Conservation (phyloP, 2,329 filamentous ascomycete species). For the Aspergillus fructus region DNA sequence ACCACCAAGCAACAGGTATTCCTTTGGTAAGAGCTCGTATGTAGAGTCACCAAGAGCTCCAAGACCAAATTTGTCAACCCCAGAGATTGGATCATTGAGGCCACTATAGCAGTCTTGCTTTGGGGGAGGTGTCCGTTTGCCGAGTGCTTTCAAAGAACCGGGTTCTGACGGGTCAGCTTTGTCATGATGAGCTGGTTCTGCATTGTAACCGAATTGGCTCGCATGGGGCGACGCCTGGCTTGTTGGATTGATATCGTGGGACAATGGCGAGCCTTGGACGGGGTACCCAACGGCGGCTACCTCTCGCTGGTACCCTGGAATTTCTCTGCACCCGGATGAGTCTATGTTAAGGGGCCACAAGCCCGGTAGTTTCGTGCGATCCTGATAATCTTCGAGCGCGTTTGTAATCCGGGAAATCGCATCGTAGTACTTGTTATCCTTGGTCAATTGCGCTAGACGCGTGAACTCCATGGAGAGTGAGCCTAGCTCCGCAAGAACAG, state of each 20-base stretch:
- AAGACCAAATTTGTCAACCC: slow-evolving; percentile 41
- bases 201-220: slow-evolving; percentile 24
- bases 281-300: slow-evolving; percentile 11
- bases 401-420: slow-evolving; percentile 83
- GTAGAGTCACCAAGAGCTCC: slow-evolving; percentile 49
- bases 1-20: slow-evolving; percentile 48
- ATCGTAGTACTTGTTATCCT: slow-evolving; percentile 81
- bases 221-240: slow-evolving; percentile 14
- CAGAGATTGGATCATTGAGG: slow-evolving; percentile 35
- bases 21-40: slow-evolving; percentile 54
- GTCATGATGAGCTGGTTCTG: slow-evolving; percentile 29
- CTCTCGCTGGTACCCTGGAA: slow-evolving; percentile 18
- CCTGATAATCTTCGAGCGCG: slow-evolving; percentile 73
- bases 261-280: slow-evolving; percentile 1
- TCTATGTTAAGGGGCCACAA: slow-evolving; percentile 79
- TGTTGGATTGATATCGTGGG: background rate
- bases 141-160: slow-evolving; percentile 8
- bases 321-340: slow-evolving; percentile 70
- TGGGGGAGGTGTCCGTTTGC: slow-evolving; percentile 9
- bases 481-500: slow-evolving; percentile 68
- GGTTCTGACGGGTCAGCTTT: slow-evolving; percentile 2
- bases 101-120: slow-evolving; percentile 39
- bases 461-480: slow-evolving; percentile 87
- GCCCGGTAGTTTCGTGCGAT: slow-evolving; percentile 68
- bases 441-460: slow-evolving; percentile 79